These are phyloP conservation scores for Inga oerstediana DNA, from an alignment of 306 rosid species.

Conservation along the genomic window DNA sequence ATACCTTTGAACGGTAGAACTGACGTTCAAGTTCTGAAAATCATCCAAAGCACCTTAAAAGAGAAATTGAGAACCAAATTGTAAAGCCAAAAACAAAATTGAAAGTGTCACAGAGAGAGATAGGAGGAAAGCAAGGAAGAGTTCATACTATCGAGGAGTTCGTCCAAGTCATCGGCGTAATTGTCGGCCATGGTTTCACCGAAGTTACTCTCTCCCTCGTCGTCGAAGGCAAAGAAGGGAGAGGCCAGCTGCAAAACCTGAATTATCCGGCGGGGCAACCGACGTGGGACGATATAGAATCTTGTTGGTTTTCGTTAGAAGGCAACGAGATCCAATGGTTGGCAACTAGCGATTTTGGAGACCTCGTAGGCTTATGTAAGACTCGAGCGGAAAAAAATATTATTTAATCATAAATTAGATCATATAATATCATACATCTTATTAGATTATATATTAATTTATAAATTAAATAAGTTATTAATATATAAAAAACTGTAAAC, in stretches of 20 bases:
- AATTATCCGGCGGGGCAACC: slow-evolving; percentile 28
- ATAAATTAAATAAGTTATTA: too few species aligned
- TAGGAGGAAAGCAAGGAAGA: not conserved
- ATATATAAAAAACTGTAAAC: too few species aligned
- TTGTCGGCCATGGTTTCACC: slow-evolving; percentile 63
- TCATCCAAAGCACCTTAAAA: slow-evolving; percentile 90
- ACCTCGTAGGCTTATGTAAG: too few species aligned
- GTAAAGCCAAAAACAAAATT: not conserved
- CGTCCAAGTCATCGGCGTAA: slow-evolving; percentile 68
- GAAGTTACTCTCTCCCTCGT: not conserved
- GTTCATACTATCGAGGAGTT: slow-evolving; percentile 79
- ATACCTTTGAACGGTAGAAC: slow-evolving; percentile 58
- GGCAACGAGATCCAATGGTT: not conserved
- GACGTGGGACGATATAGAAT: not conserved
- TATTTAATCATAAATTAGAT: too few species aligned
- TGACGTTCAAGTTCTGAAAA: slow-evolving; percentile 76
- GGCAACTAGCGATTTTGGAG: not conserved
- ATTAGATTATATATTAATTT: too few species aligned
- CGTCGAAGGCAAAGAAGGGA: not conserved
- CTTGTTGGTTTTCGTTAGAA: not conserved
- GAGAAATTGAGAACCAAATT: slow-evolving; percentile 1
- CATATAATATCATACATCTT: too few species aligned
- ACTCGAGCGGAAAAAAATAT: too few species aligned
- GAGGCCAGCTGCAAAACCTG: not conserved
- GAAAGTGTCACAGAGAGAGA: not conserved